These are phyloP conservation scores for Lichtheimia hyalospora DNA, from an alignment of 371 early-diverging fungal species.

Conservation along the genomic window DNA sequence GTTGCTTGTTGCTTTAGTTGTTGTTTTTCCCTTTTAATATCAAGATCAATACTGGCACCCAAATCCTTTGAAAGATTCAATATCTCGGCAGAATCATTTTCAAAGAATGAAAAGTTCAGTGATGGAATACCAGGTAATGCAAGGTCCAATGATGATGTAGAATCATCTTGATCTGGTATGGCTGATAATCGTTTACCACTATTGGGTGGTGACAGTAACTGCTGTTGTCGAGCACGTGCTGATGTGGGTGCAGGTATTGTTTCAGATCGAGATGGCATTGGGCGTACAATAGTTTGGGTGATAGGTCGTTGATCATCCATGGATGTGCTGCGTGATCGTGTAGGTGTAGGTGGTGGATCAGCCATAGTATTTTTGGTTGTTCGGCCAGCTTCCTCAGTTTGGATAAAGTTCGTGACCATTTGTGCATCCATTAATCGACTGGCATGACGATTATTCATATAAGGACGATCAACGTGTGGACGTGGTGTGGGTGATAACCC, in stretches of 20 bases:
- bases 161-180: slow-evolving; percentile 10
- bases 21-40: slow-evolving; percentile 13
- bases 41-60: slow-evolving; percentile 29
- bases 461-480: slow-evolving; percentile 5
- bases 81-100: slow-evolving; percentile 45
- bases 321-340: slow-evolving; percentile 39
- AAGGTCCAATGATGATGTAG: slow-evolving; percentile 20
- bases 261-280: slow-evolving; percentile 7
- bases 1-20: slow-evolving; percentile 4
- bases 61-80: slow-evolving; percentile 41
- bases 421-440: slow-evolving; percentile 20
- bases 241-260: not conserved
- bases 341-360: slow-evolving; percentile 26
- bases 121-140: slow-evolving; percentile 24
- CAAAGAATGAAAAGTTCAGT: slow-evolving; percentile 44
- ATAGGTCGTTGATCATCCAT: slow-evolving; percentile 15
- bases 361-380: not conserved
- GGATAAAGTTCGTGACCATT: slow-evolving; percentile 15
- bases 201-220: slow-evolving; percentile 5
- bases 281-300: not conserved
- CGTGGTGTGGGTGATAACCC: slow-evolving; percentile 2
- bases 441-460: slow-evolving; percentile 17
- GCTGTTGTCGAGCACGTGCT: slow-evolving; percentile 4
- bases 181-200: slow-evolving; percentile 9
- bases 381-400: slow-evolving; percentile 6